Base-by-base conservation (phyloP, 2,329 filamentous ascomycete genomes). In the Thelonectria olida region DNA sequence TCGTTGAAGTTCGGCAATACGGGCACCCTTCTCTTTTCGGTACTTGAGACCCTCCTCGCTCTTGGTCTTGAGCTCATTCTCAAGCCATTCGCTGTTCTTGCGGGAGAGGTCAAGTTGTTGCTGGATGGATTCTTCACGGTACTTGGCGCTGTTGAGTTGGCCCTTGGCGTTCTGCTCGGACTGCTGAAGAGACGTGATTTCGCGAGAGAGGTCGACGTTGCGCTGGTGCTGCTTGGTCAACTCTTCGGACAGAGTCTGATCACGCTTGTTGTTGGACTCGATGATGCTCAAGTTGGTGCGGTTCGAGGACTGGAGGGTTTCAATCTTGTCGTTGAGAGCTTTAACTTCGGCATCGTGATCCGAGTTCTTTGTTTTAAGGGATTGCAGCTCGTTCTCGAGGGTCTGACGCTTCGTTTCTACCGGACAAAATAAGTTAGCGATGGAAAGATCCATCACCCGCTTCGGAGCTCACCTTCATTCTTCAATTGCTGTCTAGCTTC, bases 61-160 rank as follows among this genome's bases (percentile, higher is more conserved):
- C 80, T 97, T 97, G 1, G 92, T 94, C 81, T 97, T 95, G 20
- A 98, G 85, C 76, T 99, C 96, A 41, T 85, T 89, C 73, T 97
- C 93, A 57, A 96, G 90, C 92, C 93, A 99, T 70, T 98, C 95
- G 66, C 92, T 92, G 80, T 93, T 97, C 72, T 91, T 91, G 75
- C 93, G 93, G 17, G 95, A 88, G 57, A 96, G 84, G 41, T 97
- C 93, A 34, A 98, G 85, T 76, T 98, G 94, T 76, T 97, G 94
- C 76, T 96, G 90, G 12, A 98, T 82, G 27, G 89, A 91, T 73
- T 97, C 93, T 75, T 97, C 93, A 65, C 92, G 90, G 81, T 97
- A 97, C 71, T 93, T 96, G 64, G 93, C 89, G 60, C 88, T 92
- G 39, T 90, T 92, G 2, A 91, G 88, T 22, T 91, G 87, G 23